phyloP scores from a whole-genome alignment of 2,329 filamentous ascomycete genomes.

The Erysiphe pulchra region DNA sequence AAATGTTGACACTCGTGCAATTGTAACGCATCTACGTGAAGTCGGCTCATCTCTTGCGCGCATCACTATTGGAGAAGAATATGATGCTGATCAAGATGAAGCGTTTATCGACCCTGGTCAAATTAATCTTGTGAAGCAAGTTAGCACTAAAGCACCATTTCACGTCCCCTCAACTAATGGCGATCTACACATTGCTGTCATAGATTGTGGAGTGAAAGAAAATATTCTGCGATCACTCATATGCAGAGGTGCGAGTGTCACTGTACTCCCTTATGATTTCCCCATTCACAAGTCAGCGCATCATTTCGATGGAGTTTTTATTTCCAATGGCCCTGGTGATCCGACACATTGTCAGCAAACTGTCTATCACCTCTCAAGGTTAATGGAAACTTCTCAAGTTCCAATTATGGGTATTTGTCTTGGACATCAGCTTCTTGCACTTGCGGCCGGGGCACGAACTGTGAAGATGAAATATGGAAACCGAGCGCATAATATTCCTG shows the following conservation, averaged over 20 bases:
- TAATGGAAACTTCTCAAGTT: constrained; percentile 77
- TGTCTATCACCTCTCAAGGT: constrained; percentile 67
- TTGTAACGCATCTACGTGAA: constrained; percentile 88
- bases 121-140: constrained; percentile 87
- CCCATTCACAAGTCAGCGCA: constrained; percentile 95
- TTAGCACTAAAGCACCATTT: constrained; percentile 96
- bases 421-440: constrained; percentile 82
- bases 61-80: constrained; percentile 89
- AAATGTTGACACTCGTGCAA: constrained; percentile 86
- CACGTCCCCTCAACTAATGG: constrained; percentile 69
- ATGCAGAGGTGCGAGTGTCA: constrained; percentile 71
- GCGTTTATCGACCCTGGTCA: constrained; percentile 83
- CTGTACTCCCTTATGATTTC: constrained; percentile 88
- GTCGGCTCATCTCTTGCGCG: constrained; percentile 86
- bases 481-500: constrained; percentile 94
- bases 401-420: constrained; percentile 97
- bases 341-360: constrained; percentile 91
- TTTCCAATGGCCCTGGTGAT: constrained; percentile 95
- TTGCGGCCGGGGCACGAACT: constrained; percentile 68
- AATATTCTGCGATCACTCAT: constrained; percentile 94
- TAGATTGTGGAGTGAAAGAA: constrained; percentile 98
- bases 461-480: constrained; percentile 99
- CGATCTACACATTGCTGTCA: constrained; percentile 70
- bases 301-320: constrained; percentile 96
- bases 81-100: constrained; percentile 95